Conservation (phyloP, 129 eudicot genomes). For the Smallanthus sonchifolius region DNA sequence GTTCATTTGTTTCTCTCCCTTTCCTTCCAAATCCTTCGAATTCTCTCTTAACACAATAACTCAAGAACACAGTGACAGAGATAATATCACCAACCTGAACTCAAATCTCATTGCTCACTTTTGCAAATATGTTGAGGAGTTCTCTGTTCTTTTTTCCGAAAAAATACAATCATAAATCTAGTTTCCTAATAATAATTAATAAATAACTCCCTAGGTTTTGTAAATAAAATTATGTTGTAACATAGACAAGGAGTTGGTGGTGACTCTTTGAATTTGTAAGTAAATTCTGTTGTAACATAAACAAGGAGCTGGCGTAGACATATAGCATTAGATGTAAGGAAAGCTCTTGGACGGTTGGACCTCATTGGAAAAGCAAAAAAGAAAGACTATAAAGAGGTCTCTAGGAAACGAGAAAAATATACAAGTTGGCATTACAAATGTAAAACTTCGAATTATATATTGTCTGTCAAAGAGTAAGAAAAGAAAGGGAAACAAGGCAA, state of each 20-base stretch:
- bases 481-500: neutral
- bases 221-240: neutral
- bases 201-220: neutral
- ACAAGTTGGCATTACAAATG: neutral
- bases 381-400: neutral
- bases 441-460: neutral
- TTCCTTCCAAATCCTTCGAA: neutral
- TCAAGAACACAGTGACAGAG: neutral
- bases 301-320: neutral
- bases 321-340: conserved; percentile 9
- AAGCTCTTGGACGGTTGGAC: neutral
- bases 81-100: conserved; percentile 2
- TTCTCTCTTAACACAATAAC: neutral
- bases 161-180: conserved; percentile 6
- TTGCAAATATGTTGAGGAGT: neutral
- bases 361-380: neutral
- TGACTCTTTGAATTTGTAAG: neutral
- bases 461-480: neutral
- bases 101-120: neutral
- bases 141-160: neutral
- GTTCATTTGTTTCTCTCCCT: neutral
- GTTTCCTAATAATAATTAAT: neutral
- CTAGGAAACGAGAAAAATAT: neutral
- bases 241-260: neutral
- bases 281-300: neutral